phyloP scores from a whole-genome alignment of 108 stramenopile species.

The Cyclostephanos tholiformis region DNA sequence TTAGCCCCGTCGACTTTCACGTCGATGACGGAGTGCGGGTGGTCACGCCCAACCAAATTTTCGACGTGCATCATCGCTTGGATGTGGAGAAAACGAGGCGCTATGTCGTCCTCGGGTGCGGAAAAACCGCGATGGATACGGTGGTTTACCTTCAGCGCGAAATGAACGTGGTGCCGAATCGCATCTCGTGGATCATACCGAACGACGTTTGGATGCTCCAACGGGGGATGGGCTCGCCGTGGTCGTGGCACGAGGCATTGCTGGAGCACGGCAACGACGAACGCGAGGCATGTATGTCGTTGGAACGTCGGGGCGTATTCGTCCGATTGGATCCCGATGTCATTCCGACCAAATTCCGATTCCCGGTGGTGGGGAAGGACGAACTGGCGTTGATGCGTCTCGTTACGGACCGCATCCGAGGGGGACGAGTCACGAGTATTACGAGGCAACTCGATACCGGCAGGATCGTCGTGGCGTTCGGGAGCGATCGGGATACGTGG shows the following conservation, averaged over 20 bases:
- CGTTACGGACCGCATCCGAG: conserved; percentile 15
- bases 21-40: conserved; percentile 19
- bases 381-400: conserved; percentile 24
- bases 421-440: no score
- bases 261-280: conserved; percentile 10
- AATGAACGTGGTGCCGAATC: conserved; percentile 17
- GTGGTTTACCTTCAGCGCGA: no score
- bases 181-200: conserved; percentile 37
- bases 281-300: conserved; percentile 9
- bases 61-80: conserved; percentile 7
- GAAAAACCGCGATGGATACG: no score
- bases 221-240: conserved; percentile 10
- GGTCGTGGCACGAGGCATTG: conserved; percentile 12
- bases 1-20: conserved; percentile 22
- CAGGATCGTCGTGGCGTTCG: no score
- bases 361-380: conserved; percentile 25
- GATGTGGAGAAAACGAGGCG: not conserved
- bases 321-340: conserved; percentile 24
- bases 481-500: no score
- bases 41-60: conserved; percentile 36
- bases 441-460: no score
- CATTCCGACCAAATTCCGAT: conserved; percentile 19
- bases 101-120: no score
- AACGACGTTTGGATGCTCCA: conserved; percentile 39
- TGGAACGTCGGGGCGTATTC: conserved; percentile 22